These are phyloP conservation scores for Phtheirospermum japonicum DNA, from an alignment of 257 asterid species.

Conservation along the genomic window DNA sequence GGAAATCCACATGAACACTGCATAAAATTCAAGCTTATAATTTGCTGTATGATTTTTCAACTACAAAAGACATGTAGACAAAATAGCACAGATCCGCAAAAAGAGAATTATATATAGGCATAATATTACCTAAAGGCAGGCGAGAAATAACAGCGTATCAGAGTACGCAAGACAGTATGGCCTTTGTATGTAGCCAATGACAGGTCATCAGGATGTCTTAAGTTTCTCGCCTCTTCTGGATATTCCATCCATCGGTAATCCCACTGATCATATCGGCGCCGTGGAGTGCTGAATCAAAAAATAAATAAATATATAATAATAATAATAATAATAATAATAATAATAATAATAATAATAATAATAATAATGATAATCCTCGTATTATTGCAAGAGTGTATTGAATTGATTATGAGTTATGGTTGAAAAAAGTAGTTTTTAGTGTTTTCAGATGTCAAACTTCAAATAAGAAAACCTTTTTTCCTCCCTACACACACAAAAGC, in stretches of 20 bases:
- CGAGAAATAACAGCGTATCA: constrained; percentile 91
- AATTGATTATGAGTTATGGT: not conserved
- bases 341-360: too few species aligned
- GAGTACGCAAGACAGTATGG: constrained; percentile 82
- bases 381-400: not conserved
- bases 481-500: not conserved
- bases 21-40: not conserved
- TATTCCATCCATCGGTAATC: constrained; percentile 91
- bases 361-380: constrained; percentile 1
- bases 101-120: not conserved
- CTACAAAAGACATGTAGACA: not conserved
- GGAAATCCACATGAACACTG: not conserved
- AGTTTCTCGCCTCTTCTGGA: constrained; percentile 50
- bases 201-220: constrained; percentile 53
- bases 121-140: constrained; percentile 68
- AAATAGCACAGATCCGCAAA: not conserved
- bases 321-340: too few species aligned
- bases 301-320: constrained; percentile 14
- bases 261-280: constrained; percentile 56
- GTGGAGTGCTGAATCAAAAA: constrained; percentile 50
- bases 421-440: too few species aligned
- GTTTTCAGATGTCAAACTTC: not conserved
- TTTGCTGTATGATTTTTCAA: not conserved
- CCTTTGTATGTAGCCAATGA: constrained; percentile 88
- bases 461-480: not conserved